Base-by-base conservation (phyloP, 169 alveolate genomes). In the Babesia bovis region DNA sequence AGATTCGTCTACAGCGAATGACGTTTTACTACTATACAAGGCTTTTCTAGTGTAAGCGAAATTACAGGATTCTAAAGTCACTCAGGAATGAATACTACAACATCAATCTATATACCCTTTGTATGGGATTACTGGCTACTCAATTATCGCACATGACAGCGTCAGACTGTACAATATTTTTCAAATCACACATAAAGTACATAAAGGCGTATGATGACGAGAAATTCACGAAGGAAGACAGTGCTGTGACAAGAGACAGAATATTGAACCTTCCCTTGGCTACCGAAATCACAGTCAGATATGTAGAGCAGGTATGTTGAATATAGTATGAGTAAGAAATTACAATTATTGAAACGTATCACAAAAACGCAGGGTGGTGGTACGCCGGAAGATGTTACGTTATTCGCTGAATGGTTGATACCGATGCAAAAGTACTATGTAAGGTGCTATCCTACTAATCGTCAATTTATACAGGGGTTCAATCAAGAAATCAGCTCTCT, bases 11-110 rank as follows among this genome's bases (percentile, higher is more conserved):
- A 55, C 76, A 10, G 84, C 69, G 17, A 71, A 71, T 71, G 88
- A 81, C 58, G 12, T 71, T 17, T 44, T 81, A 4, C 59, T 81
- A 51, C 79, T 81, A 4, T 81, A 81, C 72, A 81, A 81, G 67
- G 88, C 72, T 5, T 81, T 81, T 53, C 78, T 49, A 35, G 59
- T 36, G 88, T 81, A 53, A n/a, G 84, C 9, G 19, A 3, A 45
- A 10, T 6, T 0, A 13, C 15, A 9, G 4, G 41, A 0, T 7
- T 10, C 19, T 45, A 53, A 15, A 10, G 9, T 13, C 23, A 6
- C 38, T 6, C 66, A 81, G 88, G n/a, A 72, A 71, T 41, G 40
- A 44, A 3, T 58, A 47, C 65, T 42, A 61, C 33, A 33, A 67
- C 25, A 21, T 52, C 4, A 52, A 51, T 2, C 66, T 52, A 1